These are phyloP conservation scores for Myxozyma vanderwaltii DNA, from an alignment of 805 yeast species.

Conservation along the genomic window DNA sequence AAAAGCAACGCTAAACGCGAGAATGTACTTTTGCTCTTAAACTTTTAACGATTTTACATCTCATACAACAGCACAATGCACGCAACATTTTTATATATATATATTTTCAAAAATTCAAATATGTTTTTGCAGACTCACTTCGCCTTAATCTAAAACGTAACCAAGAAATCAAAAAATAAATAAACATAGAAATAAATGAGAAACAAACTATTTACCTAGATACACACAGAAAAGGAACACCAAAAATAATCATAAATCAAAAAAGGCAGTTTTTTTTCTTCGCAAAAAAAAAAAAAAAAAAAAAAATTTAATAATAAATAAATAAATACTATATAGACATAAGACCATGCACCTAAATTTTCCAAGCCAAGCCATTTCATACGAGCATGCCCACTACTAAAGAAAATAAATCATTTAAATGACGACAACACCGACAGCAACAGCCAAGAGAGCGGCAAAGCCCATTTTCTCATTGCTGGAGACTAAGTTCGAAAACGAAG, in stretches of 20 bases:
- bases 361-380: neutral
- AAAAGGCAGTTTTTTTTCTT: too few species aligned
- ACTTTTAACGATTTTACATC: too few species aligned
- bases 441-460: conserved; percentile 18
- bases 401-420: conserved; percentile 1
- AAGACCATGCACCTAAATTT: neutral
- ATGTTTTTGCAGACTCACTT: neutral
- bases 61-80: too few species aligned
- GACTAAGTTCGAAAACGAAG: conserved; percentile 12
- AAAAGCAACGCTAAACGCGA: too few species aligned
- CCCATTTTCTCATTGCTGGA: conserved; percentile 12
- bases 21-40: too few species aligned
- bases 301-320: neutral
- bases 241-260: neutral
- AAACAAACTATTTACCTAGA: neutral
- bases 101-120: too few species aligned
- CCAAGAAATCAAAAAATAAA: neutral
- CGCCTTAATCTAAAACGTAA: neutral
- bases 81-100: too few species aligned
- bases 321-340: neutral
- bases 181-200: neutral
- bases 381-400: neutral
- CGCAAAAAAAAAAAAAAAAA: neutral
- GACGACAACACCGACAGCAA: conserved; percentile 12
- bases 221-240: neutral